Conservation (phyloP, 169 alveolate species). For the Amoebophrya sp. region DNA sequence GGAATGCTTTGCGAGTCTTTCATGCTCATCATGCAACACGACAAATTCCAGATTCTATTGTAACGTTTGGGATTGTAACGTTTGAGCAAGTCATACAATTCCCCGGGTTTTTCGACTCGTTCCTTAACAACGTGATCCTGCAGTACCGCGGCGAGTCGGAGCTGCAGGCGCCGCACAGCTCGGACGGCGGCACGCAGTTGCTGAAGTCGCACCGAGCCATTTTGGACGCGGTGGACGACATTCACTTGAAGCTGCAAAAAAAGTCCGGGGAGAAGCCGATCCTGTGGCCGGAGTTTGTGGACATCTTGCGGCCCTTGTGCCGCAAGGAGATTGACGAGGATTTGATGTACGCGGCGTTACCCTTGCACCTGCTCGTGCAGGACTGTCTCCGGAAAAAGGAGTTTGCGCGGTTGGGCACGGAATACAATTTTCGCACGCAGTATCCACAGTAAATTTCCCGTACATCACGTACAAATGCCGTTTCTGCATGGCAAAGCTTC, state of each 20-base stretch:
- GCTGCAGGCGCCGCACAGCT: neutral
- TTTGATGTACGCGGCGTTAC: neutral
- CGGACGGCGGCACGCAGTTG: neutral
- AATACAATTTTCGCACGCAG: neutral
- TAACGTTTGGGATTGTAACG: too few relatives aligned
- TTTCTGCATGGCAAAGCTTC: too few relatives aligned
- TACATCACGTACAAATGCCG: too few relatives aligned
- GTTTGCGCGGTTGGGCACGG: neutral
- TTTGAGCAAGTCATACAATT: neutral
- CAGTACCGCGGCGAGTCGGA: too few relatives aligned
- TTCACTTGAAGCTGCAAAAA: neutral
- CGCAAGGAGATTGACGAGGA: neutral
- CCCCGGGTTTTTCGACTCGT: neutral
- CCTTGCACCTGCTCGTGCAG: constrained; percentile 9
- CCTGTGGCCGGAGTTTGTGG: constrained; percentile 20
- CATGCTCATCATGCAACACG: neutral
- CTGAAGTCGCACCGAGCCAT: neutral
- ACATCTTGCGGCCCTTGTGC: neutral
- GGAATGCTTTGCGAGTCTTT: too few relatives aligned
- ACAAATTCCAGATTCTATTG: neutral
- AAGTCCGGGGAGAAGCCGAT: neutral
- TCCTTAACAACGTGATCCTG: neutral
- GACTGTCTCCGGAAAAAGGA: neutral
- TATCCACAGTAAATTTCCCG: too few relatives aligned
- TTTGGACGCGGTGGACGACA: neutral